Evolutionary conservation across 805 yeast genomes (phyloP).

Genomic region (Danielia oregonensis): DNA sequence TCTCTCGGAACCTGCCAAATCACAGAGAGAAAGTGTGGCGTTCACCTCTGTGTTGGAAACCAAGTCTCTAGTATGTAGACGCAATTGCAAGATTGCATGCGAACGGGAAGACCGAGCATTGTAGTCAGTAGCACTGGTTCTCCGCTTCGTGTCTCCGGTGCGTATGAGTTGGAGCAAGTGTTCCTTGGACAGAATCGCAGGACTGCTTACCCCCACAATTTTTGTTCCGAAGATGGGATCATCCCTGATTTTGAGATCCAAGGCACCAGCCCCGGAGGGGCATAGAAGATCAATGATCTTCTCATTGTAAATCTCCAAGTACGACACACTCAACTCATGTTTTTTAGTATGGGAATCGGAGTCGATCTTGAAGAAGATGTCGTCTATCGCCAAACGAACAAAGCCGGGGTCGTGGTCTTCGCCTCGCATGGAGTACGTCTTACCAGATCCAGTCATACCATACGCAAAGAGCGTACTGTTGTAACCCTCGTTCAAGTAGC

Average conservation of each 20-base stretch:
- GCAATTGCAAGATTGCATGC: constrained; percentile 80
- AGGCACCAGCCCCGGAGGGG: constrained; percentile 32
- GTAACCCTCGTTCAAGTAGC: constrained; percentile 63
- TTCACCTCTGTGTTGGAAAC: constrained; percentile 36
- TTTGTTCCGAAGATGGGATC: constrained; percentile 67
- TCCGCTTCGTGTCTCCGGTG: constrained; percentile 69
- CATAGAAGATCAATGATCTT: constrained; percentile 58
- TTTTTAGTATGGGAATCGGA: constrained; percentile 22
- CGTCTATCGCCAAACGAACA: constrained; percentile 62
- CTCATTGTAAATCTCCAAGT: constrained; percentile 86
- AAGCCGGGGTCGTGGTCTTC: constrained; percentile 60
- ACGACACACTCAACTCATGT: constrained; percentile 58
- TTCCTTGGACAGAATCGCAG: constrained; percentile 49
- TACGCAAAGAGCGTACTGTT: constrained; percentile 91
- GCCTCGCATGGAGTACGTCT: constrained; percentile 86
- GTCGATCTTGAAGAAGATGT: constrained; percentile 50
- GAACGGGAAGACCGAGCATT: constrained; percentile 86
- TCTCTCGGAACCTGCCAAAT: constrained; percentile 94
- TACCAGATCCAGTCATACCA: constrained; percentile 94
- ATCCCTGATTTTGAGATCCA: constrained; percentile 74
- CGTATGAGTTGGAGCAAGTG: constrained; percentile 61
- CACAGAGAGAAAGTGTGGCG: constrained; percentile 81
- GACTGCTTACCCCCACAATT: constrained; percentile 70
- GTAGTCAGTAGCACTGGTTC: constrained; percentile 86
- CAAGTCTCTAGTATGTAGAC: constrained; percentile 45